These are phyloP conservation scores for Clathrospora elynae DNA, from an alignment of 2,329 filamentous ascomycete genomes.

Conservation along the genomic window DNA sequence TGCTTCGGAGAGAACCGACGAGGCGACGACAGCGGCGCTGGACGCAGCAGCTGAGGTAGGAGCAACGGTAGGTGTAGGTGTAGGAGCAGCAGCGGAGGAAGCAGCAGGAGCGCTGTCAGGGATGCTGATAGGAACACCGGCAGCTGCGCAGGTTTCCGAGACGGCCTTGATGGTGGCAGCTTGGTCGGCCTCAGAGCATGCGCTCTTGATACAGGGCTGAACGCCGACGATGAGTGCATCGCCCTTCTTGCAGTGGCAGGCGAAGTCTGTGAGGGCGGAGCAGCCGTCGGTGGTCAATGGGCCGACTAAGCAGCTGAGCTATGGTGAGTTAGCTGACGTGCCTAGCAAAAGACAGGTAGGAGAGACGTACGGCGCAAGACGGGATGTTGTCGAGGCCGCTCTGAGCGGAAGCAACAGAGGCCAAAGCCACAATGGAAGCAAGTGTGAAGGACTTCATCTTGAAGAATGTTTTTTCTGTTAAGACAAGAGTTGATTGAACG, in stretches of 20 bases:
- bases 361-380: conserved; percentile 52
- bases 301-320: conserved; percentile 55
- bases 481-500: conserved; percentile 17
- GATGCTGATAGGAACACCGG: conserved; percentile 39
- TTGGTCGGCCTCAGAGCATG: conserved; percentile 50
- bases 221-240: conserved; percentile 48
- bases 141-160: conserved; percentile 39
- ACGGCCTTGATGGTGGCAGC: conserved; percentile 37
- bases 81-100: conserved; percentile 10
- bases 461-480: conserved; percentile 21
- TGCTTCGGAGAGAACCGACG: conserved; percentile 16
- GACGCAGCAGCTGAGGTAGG: conserved; percentile 15
- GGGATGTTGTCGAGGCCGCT: conserved; percentile 54
- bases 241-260: conserved; percentile 44
- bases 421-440: conserved; percentile 50
- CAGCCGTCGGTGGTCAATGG: conserved; percentile 54
- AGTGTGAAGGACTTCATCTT: conserved; percentile 48
- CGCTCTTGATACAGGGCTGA: conserved; percentile 54
- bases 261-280: conserved; percentile 54
- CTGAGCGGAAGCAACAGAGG: conserved; percentile 54
- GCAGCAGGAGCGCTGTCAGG: conserved; percentile 22
- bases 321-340: conserved; percentile 24
- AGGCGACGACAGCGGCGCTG: conserved; percentile 10
- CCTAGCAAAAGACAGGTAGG: background rate
- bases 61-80: conserved; percentile 12